A percentile compares a stretch with the other conserved stretches of the same genome.
phyloP scores from a whole-genome alignment of 2,329 filamentous ascomycete genomes.

The Cryphonectria naterciae region DNA sequence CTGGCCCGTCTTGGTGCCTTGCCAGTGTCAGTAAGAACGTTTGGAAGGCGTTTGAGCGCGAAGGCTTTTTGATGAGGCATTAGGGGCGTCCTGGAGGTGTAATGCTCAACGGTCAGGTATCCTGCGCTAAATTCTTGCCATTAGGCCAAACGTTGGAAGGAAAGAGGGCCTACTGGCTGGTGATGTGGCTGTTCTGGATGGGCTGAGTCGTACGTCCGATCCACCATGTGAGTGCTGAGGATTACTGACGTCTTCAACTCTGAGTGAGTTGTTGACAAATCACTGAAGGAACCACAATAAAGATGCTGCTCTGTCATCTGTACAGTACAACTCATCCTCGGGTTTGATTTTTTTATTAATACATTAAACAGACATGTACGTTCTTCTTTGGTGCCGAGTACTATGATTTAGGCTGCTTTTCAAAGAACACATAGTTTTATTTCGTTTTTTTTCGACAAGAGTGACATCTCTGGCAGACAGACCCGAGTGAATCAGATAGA shows the following conservation, averaged over 20 bases:
- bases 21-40: neutral
- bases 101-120: neutral
- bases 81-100: neutral
- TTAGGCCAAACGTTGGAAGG: neutral
- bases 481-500: neutral
- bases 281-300: neutral
- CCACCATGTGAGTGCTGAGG: neutral
- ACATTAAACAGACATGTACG: neutral
- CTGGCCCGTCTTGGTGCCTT: neutral
- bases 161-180: neutral
- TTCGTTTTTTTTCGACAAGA: neutral
- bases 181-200: neutral
- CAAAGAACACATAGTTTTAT: neutral
- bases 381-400: neutral
- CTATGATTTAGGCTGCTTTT: too few species aligned
- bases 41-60: neutral
- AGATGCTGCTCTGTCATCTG: neutral
- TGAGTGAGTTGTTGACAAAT: conserved; percentile 5
- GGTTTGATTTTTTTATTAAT: neutral
- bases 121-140: neutral
- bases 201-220: neutral
- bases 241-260: conserved; percentile 1
- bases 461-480: neutral
- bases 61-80: neutral
- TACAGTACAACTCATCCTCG: neutral